Percentiles rank a stretch among this genome's conserved stretches.
Evolutionary conservation across 2,329 filamentous ascomycete genomes (phyloP).

Genomic region (Coniosporium tulheliwenetii): DNA sequence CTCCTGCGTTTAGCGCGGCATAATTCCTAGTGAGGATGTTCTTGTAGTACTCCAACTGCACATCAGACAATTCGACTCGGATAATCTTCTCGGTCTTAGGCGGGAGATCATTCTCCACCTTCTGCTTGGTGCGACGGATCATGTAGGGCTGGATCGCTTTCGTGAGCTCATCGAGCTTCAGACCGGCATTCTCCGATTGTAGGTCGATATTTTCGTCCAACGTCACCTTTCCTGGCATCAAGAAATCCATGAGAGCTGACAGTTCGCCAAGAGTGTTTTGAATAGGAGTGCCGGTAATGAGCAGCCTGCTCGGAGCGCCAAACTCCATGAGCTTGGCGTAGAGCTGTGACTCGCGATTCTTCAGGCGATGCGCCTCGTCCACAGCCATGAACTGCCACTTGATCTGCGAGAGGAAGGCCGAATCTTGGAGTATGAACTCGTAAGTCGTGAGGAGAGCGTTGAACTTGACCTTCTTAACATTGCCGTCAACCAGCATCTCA

Average conservation of each 20-base stretch:
- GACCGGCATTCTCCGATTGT: constrained; percentile 61
- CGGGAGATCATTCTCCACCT: constrained; percentile 88
- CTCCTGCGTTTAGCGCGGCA: constrained; percentile 77
- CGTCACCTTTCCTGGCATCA: constrained; percentile 84
- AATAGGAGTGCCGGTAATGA: constrained; percentile 94
- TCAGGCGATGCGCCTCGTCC: constrained; percentile 90
- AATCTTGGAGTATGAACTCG: constrained; percentile 83
- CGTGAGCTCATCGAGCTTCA: constrained; percentile 76
- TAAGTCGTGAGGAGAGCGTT: constrained; percentile 97
- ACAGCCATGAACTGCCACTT: constrained; percentile 97
- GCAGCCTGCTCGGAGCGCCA: constrained; percentile 69
- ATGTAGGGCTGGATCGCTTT: constrained; percentile 85
- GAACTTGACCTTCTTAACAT: constrained; percentile 82
- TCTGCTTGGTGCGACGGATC: constrained; percentile 88
- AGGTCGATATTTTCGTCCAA: constrained; percentile 90
- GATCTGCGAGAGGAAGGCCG: constrained; percentile 69
- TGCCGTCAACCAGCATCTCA: constrained; percentile 75
- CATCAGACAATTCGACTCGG: constrained; percentile 87
- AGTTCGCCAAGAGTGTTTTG: constrained; percentile 94
- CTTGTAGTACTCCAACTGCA: constrained; percentile 97
- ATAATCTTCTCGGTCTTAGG: constrained; percentile 99
- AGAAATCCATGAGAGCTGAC: constrained; percentile 82
- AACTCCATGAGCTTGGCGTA: constrained; percentile 78
- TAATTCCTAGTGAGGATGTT: constrained; percentile 97
- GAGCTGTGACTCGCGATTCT: constrained; percentile 89